Evolutionary conservation across 2,329 filamentous ascomycete species (phyloP).

Genomic region (Curvularia verruculosa): DNA sequence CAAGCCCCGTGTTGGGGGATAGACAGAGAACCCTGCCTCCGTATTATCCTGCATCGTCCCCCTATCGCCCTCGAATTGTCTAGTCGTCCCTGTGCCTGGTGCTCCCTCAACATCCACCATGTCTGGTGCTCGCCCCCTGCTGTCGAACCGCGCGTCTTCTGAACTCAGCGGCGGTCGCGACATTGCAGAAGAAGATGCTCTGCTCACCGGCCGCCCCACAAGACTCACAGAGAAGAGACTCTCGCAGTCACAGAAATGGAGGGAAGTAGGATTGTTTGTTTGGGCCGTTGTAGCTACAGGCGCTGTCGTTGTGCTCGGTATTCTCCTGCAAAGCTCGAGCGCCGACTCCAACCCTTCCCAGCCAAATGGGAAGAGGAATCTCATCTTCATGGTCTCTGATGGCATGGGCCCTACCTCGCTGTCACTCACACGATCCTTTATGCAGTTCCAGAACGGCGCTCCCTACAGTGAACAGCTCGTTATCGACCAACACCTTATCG

Average conservation of each 20-base stretch:
- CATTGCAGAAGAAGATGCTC: conserved; percentile 66
- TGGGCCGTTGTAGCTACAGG: conserved; percentile 86
- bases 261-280: conserved; percentile 76
- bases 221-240: conserved; percentile 28
- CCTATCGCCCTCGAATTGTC: conserved; percentile 11
- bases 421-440: conserved; percentile 82
- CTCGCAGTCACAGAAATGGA: conserved; percentile 63
- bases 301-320: conserved; percentile 77
- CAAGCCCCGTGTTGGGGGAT: conserved; percentile 9
- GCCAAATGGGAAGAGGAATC: conserved; percentile 76
- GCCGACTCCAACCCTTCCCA: conserved; percentile 36
- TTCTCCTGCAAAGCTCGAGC: conserved; percentile 72
- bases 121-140: conserved; percentile 58
- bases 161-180: conserved; percentile 62
- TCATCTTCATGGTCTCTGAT: conserved; percentile 99
- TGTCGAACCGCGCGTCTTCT: conserved; percentile 62
- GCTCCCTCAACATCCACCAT: conserved; percentile 31
- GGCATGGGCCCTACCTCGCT: conserved; percentile 96
- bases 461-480: conserved; percentile 75
- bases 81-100: not conserved
- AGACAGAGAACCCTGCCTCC: conserved; percentile 9
- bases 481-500: conserved; percentile 88
- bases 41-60: conserved; percentile 12
- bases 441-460: conserved; percentile 76
- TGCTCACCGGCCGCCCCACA: conserved; percentile 62